These are phyloP conservation scores for Apodospora peruviana DNA, from an alignment of 495 filamentous ascomycete genomes.

Conservation along the genomic window DNA sequence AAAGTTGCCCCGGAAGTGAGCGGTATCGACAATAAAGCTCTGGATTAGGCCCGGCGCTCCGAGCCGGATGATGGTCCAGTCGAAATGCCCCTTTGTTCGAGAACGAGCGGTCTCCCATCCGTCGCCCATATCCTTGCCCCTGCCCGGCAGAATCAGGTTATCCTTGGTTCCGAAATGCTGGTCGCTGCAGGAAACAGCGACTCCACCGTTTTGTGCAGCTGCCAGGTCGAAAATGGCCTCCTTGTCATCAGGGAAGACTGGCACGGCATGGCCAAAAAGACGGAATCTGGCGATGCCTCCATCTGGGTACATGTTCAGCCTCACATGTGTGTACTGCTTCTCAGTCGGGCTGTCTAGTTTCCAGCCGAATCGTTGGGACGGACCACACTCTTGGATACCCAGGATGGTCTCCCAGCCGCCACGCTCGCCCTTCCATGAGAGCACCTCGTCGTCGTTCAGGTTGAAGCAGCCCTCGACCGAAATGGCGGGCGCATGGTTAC, in stretches of 20 bases:
- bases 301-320: conserved; percentile 87
- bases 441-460: conserved; percentile 54
- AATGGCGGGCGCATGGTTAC: conserved; percentile 81
- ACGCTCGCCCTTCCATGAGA: conserved; percentile 48
- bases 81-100: conserved; percentile 67
- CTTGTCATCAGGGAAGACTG: conserved; percentile 58
- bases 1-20: conserved; percentile 87
- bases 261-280: conserved; percentile 72
- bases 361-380: conserved; percentile 74
- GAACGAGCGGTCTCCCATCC: conserved; percentile 91
- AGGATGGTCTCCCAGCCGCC: conserved; percentile 72
- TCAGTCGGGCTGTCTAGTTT: conserved; percentile 51
- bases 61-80: conserved; percentile 79
- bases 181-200: conserved; percentile 71
- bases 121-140: conserved; percentile 89
- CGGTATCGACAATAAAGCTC: conserved; percentile 77
- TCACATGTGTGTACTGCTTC: conserved; percentile 77
- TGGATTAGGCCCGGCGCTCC: conserved; percentile 66
- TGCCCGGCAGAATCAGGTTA: conserved; percentile 78
- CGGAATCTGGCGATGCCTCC: conserved; percentile 88
- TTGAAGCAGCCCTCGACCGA: conserved; percentile 73
- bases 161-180: conserved; percentile 81
- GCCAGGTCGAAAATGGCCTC: conserved; percentile 73
- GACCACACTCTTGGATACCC: conserved; percentile 63
- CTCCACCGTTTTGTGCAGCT: conserved; percentile 73